Percentiles rank a stretch among this genome's conserved stretches.
Evolutionary conservation across 75 land plant genomes (phyloP).

Genomic region (Pseudotsuga menziesii): DNA sequence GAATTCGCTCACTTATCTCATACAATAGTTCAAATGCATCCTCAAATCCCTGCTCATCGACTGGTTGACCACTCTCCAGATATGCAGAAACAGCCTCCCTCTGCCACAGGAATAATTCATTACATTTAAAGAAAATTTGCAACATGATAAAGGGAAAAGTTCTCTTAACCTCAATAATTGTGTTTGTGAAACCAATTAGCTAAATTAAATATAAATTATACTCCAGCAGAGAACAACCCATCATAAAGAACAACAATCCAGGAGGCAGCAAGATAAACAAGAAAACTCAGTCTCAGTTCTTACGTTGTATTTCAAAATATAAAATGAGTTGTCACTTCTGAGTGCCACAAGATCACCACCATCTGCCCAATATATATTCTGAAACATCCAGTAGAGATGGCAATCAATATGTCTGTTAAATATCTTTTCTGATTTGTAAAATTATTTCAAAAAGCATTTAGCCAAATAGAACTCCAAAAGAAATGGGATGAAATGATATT

Average conservation of each 20-base stretch:
- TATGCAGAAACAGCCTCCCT: slow-evolving; percentile 71
- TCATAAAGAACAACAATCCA: too few species aligned
- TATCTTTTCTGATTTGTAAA: background rate
- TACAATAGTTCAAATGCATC: slow-evolving; percentile 97
- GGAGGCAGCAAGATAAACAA: background rate
- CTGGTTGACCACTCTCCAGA: slow-evolving; percentile 80
- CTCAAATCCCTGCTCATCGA: slow-evolving; percentile 94
- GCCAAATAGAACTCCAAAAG: background rate
- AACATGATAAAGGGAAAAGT: background rate
- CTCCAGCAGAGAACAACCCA: background rate
- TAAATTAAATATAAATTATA: background rate
- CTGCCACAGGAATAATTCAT: slow-evolving; percentile 35
- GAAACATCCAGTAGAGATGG: slow-evolving; percentile 13
- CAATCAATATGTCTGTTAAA: background rate
- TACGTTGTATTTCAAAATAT: slow-evolving; percentile 96
- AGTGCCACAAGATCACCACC: slow-evolving; percentile 95
- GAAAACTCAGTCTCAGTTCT: slow-evolving; percentile 10
- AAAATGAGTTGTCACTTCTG: slow-evolving; percentile 93
- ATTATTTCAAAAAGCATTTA: background rate
- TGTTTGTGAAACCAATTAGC: background rate
- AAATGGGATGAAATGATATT: background rate
- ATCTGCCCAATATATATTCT: slow-evolving; percentile 99
- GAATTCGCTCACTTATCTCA: slow-evolving; percentile 84
- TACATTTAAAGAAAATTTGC: background rate
- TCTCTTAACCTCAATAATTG: background rate